Evolutionary conservation across 495 filamentous ascomycete species (phyloP).

Genomic region (Neurospora cerealis): DNA sequence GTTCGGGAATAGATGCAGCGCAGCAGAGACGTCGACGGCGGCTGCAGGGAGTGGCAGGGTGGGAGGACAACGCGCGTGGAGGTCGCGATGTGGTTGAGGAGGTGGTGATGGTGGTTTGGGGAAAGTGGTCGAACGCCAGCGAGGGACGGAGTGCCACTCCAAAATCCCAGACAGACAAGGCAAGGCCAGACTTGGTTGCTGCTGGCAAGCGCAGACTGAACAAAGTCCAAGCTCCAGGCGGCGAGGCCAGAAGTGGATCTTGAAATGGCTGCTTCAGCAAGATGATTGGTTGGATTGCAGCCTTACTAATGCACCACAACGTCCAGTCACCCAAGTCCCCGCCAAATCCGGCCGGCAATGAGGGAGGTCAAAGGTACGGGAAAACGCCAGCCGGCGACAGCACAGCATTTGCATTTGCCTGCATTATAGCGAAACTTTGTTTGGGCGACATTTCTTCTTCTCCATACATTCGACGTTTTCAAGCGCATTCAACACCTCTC

Average conservation of each 20-base stretch:
- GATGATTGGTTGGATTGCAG: neutral
- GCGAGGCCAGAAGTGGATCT: neutral
- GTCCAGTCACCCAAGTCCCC: neutral
- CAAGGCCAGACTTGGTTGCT: neutral
- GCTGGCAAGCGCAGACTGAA: neutral
- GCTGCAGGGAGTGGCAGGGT: neutral
- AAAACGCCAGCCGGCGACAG: neutral
- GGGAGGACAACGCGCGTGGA: neutral
- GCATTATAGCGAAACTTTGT: neutral
- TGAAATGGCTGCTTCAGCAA: neutral
- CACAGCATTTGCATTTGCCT: neutral
- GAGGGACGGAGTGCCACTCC: neutral
- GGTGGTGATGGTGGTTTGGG: neutral
- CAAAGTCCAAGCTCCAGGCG: neutral
- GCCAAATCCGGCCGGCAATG: neutral
- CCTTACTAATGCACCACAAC: neutral
- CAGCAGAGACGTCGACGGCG: neutral
- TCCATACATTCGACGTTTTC: neutral
- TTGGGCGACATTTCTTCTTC: neutral
- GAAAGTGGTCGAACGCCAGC: neutral
- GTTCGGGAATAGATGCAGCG: neutral
- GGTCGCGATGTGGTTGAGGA: neutral
- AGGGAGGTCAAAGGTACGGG: neutral
- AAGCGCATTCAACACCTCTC: neutral
- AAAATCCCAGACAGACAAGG: neutral